Conservation (phyloP, 1,284 basidiomycete species). For the Heterobasidion irregulare region DNA sequence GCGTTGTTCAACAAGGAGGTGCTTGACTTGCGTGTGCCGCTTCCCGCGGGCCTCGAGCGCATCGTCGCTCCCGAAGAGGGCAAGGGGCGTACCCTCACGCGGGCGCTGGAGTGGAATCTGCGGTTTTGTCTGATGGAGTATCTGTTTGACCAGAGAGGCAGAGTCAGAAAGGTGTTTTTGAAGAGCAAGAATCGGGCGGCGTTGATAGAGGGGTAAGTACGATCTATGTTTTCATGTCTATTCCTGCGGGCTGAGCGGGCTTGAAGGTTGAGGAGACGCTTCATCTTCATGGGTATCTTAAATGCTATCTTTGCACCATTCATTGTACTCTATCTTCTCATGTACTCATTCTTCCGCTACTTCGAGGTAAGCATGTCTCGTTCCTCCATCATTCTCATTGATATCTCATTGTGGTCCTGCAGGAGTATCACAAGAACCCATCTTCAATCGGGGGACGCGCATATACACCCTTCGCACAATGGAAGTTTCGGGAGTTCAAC, state of each 20-base stretch:
- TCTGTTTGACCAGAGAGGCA: constrained; percentile 82
- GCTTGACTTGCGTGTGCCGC: constrained; percentile 79
- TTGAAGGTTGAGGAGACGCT: constrained; percentile 69
- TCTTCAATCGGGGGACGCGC: constrained; percentile 87
- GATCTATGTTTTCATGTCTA: background rate
- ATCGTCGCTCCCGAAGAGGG: constrained; percentile 46
- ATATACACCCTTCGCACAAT: constrained; percentile 92
- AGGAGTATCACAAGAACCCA: constrained; percentile 99
- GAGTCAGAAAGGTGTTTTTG: constrained; percentile 85
- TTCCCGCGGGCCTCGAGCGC: constrained; percentile 36
- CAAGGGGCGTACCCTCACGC: constrained; percentile 74
- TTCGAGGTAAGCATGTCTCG: constrained; percentile 67
- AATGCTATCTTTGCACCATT: constrained; percentile 96
- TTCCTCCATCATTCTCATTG: background rate
- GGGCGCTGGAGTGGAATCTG: constrained; percentile 94
- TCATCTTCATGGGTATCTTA: constrained; percentile 93
- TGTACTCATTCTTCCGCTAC: constrained; percentile 99
- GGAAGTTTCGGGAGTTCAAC: constrained; percentile 99
- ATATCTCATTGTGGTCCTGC: background rate
- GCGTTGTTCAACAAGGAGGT: constrained; percentile 97
- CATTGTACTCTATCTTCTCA: constrained; percentile 92
- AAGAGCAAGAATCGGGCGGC: constrained; percentile 73
- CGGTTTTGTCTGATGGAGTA: constrained; percentile 93
- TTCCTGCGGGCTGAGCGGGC: background rate
- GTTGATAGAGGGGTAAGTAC: constrained; percentile 76